Evolutionary conservation across 345 rosid species (phyloP), one percentile per base, ranked within the genome.

Genomic region (Aurinia saxatilis): DNA sequence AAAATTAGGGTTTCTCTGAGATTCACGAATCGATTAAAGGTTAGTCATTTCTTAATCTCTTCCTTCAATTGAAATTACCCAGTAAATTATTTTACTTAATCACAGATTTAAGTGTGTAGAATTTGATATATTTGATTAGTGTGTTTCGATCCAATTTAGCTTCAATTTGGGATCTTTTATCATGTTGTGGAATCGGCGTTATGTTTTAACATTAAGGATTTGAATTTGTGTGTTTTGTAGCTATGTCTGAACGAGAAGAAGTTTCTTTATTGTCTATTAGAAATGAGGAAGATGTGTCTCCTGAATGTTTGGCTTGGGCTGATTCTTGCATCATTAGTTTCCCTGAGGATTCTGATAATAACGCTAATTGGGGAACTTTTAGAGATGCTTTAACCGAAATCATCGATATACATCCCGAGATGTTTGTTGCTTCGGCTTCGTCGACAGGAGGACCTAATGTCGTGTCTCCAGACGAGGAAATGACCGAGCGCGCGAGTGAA

Each of bases 271-370:
- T 70, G 4, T 48, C 48, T 1, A 53, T 55, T 0, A 39, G 16
- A 71, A 10, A 63, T 14, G 53, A 71, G 17, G 80, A 81, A 52
- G 58, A 30, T 27, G 68, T 75, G 66, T 81, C 82, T 4, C 55
- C 78, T 58, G 96, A 83, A 65, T 79, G 73, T 66, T 47, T 77
- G 65, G 83, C 86, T 29, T 88, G 91, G 95, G 84, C 71, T 53
- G 87, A 88, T 73, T 88, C 90, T 45, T 88, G 91, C 65, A 75
- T 81, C 54, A 50, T 74, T 57, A 66, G 63, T 33, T 80, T 77
- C 61, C 66, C 74, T 39, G 90, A 80, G 18, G 51, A 65, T 60
- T 77, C 74, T 14, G 81, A 80, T 17, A 33, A 18, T 19, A n/a
- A n/a, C n/a, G 60, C 38, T 29, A 67, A 61, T 30, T 85, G 84